Base-by-base conservation (phyloP, 2,329 filamentous ascomycete species). In the Colletotrichum plurivorum region DNA sequence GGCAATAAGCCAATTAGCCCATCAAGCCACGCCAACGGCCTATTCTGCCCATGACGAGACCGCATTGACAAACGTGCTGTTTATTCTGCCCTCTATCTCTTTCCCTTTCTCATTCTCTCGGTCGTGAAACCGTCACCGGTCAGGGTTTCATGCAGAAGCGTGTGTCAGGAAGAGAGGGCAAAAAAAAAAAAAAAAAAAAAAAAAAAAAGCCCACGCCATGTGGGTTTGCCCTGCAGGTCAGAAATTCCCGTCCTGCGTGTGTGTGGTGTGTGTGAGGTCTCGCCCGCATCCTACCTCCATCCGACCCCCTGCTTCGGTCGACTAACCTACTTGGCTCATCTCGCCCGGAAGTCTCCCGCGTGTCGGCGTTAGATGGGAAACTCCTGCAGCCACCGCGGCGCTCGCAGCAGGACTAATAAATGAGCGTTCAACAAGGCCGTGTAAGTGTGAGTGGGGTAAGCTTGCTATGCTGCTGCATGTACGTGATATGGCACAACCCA, bases 71-170 rank as follows among this genome's bases (percentile, higher is more conserved):
- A 49, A 49, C 51, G 9, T 16, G 16, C 5, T 46, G 45, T 51
- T 63, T 31, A 31, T 52, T 55, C 45, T 56, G 31, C 31, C 31
- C 31, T 36, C 8, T 36, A 5, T 10, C 10, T 36, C 9, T 36
- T 10, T 36, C 31, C 10, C 2, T 36, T 10, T 36, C 7, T 36
- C 31, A 9, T 9, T 36, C 31, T 36, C 31, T 36, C 31, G 22
- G 61, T 43, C 20, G 46, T 9, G 43, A 60, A 66, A 56, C 22
- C 43, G 51, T 55, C 31, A 49, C 25, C 41, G 31, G n/a, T 48
- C 27, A 65, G 66, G 62, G 61, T 60, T 36, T 65, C 61, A 31
- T 56, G 61, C 66, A 69, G 66, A 69, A 60, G 62, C 66, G 49
- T 51, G 61, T 59, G 49, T 65, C 66, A 60, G 55, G 22, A 60